phyloP scores from a whole-genome alignment of 495 filamentous ascomycete genomes.

The Penicillium paradoxum region DNA sequence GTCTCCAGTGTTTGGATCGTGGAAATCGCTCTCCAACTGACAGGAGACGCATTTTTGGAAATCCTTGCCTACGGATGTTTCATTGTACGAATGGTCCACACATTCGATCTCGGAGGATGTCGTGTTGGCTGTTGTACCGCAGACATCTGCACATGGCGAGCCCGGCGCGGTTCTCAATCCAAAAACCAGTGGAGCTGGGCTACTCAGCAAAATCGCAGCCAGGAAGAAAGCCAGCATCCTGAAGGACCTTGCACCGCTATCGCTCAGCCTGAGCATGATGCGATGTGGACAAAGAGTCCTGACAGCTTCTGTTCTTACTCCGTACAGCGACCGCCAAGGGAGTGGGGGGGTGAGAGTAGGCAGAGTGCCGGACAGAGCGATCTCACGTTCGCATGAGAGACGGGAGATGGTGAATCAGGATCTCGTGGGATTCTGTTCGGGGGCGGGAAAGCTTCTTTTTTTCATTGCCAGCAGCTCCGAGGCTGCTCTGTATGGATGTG shows the following conservation, averaged over 20 bases:
- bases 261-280: conserved; percentile 16
- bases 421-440: background rate
- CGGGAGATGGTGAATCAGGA: conserved; percentile 1
- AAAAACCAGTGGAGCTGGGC: conserved; percentile 16
- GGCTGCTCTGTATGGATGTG: conserved; percentile 11
- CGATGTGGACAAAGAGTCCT: conserved; percentile 3
- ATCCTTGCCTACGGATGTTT: conserved; percentile 36
- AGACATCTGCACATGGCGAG: conserved; percentile 50
- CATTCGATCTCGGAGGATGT: conserved; percentile 51
- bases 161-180: conserved; percentile 39
- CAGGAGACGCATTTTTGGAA: conserved; percentile 59
- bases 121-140: conserved; percentile 44
- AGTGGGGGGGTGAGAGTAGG: background rate
- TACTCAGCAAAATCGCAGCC: conserved; percentile 17
- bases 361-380: conserved; percentile 12
- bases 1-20: conserved; percentile 41
- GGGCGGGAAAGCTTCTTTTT: conserved; percentile 27
- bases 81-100: conserved; percentile 44
- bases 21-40: conserved; percentile 50
- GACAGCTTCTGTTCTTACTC: conserved; percentile 5
- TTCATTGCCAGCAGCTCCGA: conserved; percentile 16
- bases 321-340: conserved; percentile 8
- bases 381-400: conserved; percentile 21
- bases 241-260: background rate
- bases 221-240: conserved; percentile 8